phyloP scores from a whole-genome alignment of 148 eudicot species.

The Selenicereus undatus region DNA sequence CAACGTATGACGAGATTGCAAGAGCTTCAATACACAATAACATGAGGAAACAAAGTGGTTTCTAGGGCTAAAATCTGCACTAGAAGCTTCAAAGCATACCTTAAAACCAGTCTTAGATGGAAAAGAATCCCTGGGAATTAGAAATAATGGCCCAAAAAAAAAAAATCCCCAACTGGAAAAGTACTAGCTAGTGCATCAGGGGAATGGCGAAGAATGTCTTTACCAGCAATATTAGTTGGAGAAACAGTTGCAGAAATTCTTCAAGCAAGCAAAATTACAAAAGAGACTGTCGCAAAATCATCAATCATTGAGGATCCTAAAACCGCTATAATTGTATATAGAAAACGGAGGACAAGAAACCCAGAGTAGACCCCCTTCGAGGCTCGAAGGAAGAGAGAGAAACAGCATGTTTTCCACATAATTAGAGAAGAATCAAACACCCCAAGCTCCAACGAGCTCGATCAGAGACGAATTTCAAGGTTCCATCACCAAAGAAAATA shows the following conservation, averaged over 20 bases:
- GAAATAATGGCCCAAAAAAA: conserved; percentile 45
- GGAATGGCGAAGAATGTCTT: conserved; percentile 86
- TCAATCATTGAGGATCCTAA: conserved; percentile 52
- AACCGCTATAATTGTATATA: conserved; percentile 50
- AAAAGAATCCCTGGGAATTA: conserved; percentile 64
- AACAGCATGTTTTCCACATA: conserved; percentile 41
- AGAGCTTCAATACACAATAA: conserved; percentile 80
- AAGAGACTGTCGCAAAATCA: conserved; percentile 33
- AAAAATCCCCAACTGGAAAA: conserved; percentile 55
- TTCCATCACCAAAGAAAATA: conserved; percentile 39
- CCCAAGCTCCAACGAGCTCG: conserved; percentile 53
- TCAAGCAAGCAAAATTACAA: conserved; percentile 63
- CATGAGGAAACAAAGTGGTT: conserved; percentile 65
- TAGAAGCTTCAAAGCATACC: conserved; percentile 51
- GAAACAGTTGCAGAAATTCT: conserved; percentile 84
- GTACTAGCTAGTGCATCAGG: conserved; percentile 47
- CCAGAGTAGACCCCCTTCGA: conserved; percentile 47
- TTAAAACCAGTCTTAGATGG: conserved; percentile 65
- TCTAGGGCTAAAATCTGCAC: conserved; percentile 67
- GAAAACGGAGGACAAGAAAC: conserved; percentile 31
- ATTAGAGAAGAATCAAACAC: conserved; percentile 36
- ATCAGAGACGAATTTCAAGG: conserved; percentile 72
- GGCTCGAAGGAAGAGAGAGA: conserved; percentile 66
- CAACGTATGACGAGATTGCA: conserved; percentile 84
- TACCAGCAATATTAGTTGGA: conserved; percentile 79